Evolutionary conservation across 2,329 filamentous ascomycete genomes (phyloP), one percentile per base, ranked within the genome.

Genomic region (Myriosclerotinia duriaeana): DNA sequence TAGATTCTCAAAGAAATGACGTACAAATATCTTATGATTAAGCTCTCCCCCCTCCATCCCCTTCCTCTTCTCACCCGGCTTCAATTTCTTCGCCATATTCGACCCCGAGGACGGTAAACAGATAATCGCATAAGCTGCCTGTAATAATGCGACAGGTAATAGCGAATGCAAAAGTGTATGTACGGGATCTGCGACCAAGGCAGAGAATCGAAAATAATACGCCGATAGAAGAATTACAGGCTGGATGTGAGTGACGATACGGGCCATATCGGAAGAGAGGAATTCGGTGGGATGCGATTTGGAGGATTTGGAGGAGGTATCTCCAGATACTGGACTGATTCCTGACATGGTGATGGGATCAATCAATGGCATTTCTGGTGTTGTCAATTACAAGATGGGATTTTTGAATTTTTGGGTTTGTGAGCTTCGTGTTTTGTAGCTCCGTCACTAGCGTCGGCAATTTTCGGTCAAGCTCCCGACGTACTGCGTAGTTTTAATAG

Each of bases 111-210:
- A 80, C 1, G 89, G 89, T 36, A 92, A 80, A 66, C 89, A 90
- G 52, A 86, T 70, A 15, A 88, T 77, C 5, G 84, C 84, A 73
- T 91, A 91, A 14, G 78, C 79, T 15, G 82, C 79, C 77, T 96
- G 93, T 3, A 92, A 76, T 5, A 82, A 78, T 3, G 85, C 84
- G 17, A 93, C 80, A 15, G 86, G 83, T 0, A 88, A 83, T 3
- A 94, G 79, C 2, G 87, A 81, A 40, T 76, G 82, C 17, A 84
- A 77, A 48, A 96, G 83, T 8, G 88, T 84, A 20, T 83, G 78
- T 2, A 89, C 84, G 0, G 93, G 91, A 70, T 93, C 85, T 20
- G 82, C 80, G 38, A 96, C 89, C 36, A 96, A 81, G 22, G 83
- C 79, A 46, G 79, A 76, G 78, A 96, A 94, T 50, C 84, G 84